Evolutionary conservation across 257 asterid genomes (phyloP).

Genomic region (Phtheirospermum japonicum): DNA sequence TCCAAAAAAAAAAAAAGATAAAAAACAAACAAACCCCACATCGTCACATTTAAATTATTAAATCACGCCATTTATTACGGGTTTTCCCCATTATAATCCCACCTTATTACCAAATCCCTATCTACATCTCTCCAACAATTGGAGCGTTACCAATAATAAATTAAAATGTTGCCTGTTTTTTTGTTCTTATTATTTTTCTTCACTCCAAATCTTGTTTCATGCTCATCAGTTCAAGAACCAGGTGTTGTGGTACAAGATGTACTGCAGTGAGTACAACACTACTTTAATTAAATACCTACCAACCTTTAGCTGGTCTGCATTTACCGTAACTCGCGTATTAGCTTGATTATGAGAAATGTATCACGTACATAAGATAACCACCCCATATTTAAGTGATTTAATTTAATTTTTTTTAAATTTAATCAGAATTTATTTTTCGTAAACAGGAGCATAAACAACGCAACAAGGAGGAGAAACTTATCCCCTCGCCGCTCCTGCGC

Average conservation of each 20-base stretch:
- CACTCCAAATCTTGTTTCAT: slow-evolving; percentile 16
- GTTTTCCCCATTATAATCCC: slow-evolving; percentile 31
- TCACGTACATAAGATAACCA: no score
- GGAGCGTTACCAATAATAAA: not conserved
- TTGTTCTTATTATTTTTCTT: slow-evolving; percentile 24
- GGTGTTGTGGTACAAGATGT: slow-evolving; percentile 63
- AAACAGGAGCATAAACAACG: slow-evolving; percentile 59
- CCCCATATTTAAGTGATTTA: no score
- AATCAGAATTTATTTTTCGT: no score
- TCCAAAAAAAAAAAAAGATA: no score
- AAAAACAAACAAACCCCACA: slow-evolving; percentile 37
- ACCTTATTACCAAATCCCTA: slow-evolving; percentile 9
- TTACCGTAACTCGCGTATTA: no score
- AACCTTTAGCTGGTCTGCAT: no score
- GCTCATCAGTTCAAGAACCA: slow-evolving; percentile 41
- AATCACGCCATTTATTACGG: slow-evolving; percentile 86
- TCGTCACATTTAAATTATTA: slow-evolving; percentile 9
- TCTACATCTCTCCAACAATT: slow-evolving; percentile 17
- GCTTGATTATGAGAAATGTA: no score
- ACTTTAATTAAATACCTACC: no score
- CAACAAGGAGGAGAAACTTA: slow-evolving; percentile 54
- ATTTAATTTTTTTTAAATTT: no score
- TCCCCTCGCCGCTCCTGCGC: slow-evolving; percentile 49
- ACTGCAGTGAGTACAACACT: slow-evolving; percentile 38
- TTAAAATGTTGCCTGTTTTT: slow-evolving; percentile 25